Conservation (phyloP, 2,329 filamentous ascomycete species). For the Pseudocercospora cruenta region DNA sequence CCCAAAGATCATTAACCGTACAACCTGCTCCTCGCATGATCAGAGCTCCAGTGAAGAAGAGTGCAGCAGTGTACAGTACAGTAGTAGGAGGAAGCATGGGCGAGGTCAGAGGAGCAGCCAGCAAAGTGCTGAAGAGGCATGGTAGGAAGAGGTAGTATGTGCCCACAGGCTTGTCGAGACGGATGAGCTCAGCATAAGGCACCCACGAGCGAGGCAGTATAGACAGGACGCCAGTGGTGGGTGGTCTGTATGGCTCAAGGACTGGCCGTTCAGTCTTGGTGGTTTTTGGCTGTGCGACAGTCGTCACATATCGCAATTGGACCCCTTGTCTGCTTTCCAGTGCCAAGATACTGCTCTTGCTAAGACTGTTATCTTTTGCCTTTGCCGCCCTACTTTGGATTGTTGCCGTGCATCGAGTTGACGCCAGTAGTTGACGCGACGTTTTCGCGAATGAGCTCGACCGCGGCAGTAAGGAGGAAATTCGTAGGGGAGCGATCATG, state of each 20-base stretch:
- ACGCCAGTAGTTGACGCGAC: slow-evolving; percentile 26
- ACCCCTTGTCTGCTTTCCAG: neutral
- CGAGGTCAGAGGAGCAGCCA: slow-evolving; percentile 71
- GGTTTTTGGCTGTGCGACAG: neutral
- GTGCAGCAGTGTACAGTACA: slow-evolving; percentile 64
- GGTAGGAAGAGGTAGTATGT: slow-evolving; percentile 86
- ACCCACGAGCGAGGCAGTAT: slow-evolving; percentile 70
- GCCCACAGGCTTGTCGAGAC: slow-evolving; percentile 79
- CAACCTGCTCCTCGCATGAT: slow-evolving; percentile 89
- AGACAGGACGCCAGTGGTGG: slow-evolving; percentile 71
- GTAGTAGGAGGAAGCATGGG: slow-evolving; percentile 64
- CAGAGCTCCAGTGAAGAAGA: slow-evolving; percentile 76
- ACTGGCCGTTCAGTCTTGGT: slow-evolving; percentile 2
- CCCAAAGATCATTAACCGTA: slow-evolving; percentile 89
- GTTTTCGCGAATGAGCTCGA: slow-evolving; percentile 24
- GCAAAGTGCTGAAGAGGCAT: slow-evolving; percentile 79
- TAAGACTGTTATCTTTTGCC: neutral
- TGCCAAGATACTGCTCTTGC: neutral
- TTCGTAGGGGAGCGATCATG: slow-evolving; percentile 23
- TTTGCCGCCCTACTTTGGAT: neutral
- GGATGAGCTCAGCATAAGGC: slow-evolving; percentile 80
- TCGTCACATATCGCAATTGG: slow-evolving; percentile 6
- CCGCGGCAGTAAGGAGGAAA: slow-evolving; percentile 17
- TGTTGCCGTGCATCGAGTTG: slow-evolving; percentile 26
- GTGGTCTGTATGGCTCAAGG: slow-evolving; percentile 61